Evolutionary conservation across 2,329 filamentous ascomycete species (phyloP).

Genomic region (Botrytis pseudocinerea): DNA sequence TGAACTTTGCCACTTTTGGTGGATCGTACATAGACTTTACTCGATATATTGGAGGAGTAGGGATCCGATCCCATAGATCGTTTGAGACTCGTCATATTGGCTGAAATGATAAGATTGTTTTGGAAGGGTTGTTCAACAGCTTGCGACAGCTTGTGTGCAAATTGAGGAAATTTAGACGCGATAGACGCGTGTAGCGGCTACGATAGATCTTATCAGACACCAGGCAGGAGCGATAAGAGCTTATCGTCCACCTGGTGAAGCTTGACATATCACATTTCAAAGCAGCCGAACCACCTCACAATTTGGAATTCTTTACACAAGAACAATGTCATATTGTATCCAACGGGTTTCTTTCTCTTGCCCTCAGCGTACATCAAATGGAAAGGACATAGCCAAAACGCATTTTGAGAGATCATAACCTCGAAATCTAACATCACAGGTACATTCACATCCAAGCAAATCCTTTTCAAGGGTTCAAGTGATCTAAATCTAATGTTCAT

Average conservation of each 20-base stretch:
- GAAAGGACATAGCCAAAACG: background rate
- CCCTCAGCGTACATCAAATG: background rate
- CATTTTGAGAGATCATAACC: background rate
- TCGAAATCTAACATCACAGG: background rate
- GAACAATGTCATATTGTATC: background rate
- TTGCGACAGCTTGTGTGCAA: slow-evolving; percentile 18
- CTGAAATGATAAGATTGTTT: slow-evolving; percentile 24
- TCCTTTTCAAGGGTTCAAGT: slow-evolving; percentile 12
- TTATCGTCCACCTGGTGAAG: background rate
- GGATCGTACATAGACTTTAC: slow-evolving; percentile 93
- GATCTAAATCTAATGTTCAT: slow-evolving; percentile 16
- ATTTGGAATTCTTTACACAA: background rate
- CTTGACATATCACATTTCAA: slow-evolving; percentile 15
- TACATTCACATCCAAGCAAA: slow-evolving; percentile 15
- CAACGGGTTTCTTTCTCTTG: background rate
- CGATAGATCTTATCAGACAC: background rate
- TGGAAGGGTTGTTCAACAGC: background rate
- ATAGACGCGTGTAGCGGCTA: slow-evolving; percentile 1
- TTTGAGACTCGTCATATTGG: slow-evolving; percentile 65
- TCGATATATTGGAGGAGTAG: slow-evolving; percentile 74
- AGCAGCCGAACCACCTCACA: slow-evolving; percentile 7
- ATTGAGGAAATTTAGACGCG: slow-evolving; percentile 23
- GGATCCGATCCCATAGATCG: slow-evolving; percentile 54
- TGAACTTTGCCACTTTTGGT: slow-evolving; percentile 96
- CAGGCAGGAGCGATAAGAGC: slow-evolving; percentile 9